These are phyloP conservation scores for Scheffersomyces lignicola DNA, from an alignment of 1,139 yeast genomes.

Conservation along the genomic window DNA sequence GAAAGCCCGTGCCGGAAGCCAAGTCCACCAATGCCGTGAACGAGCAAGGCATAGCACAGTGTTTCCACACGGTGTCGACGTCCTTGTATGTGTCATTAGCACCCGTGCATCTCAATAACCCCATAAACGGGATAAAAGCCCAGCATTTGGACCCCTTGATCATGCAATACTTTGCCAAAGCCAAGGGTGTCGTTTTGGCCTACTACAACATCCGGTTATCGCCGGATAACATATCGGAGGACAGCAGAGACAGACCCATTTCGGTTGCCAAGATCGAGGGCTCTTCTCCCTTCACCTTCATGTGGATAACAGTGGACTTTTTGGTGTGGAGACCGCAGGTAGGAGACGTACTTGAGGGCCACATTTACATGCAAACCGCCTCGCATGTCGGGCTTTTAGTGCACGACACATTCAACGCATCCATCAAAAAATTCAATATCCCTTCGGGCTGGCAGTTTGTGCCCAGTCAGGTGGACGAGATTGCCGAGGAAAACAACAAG, in stretches of 20 bases:
- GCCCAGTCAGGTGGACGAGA: constrained; percentile 72
- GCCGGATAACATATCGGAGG: constrained; percentile 34
- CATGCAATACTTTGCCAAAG: constrained; percentile 74
- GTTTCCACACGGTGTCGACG: constrained; percentile 66
- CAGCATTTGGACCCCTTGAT: constrained; percentile 90
- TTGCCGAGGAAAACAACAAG: constrained; percentile 19
- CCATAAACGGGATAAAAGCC: constrained; percentile 73
- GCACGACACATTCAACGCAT: constrained; percentile 93
- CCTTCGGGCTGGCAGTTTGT: constrained; percentile 83
- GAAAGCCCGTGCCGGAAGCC: constrained; percentile 21
- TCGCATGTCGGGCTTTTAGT: constrained; percentile 89
- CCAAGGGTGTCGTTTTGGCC: constrained; percentile 81
- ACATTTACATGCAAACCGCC: constrained; percentile 89
- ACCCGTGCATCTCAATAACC: constrained; percentile 68
- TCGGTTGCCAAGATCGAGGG: constrained; percentile 65
- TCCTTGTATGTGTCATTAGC: constrained; percentile 82
- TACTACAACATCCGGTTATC: constrained; percentile 59
- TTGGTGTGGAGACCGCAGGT: constrained; percentile 86
- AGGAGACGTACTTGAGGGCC: constrained; percentile 85
- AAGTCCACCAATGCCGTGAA: constrained; percentile 35
- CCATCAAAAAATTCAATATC: constrained; percentile 79
- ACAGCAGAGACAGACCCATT: constrained; percentile 22
- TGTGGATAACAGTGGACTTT: constrained; percentile 85
- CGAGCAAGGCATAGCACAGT: constrained; percentile 50
- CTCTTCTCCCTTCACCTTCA: constrained; percentile 84